Base-by-base conservation (phyloP, 148 eudicot genomes). In the Rhododendron griersonianum region DNA sequence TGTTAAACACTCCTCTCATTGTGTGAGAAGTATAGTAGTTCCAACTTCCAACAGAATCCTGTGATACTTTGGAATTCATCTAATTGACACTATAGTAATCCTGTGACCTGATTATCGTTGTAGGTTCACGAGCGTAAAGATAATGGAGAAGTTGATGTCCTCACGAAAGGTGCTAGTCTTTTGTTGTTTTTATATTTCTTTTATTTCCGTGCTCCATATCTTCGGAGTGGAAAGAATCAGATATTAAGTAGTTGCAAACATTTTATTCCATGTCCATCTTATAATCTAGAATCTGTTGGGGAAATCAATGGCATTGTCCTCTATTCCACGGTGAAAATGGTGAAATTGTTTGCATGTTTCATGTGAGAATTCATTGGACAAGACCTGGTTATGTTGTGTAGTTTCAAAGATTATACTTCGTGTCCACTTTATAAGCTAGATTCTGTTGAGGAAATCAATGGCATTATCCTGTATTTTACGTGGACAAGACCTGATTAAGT, bases 121-220 rank as follows among this genome's bases (percentile, higher is more conserved):
- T 86, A 94, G 96, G 96, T 94, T 88, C 96, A 94, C 65, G 94
- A 93, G 79, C 90, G 91, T 63, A 88, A 87, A 84, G 91, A 87
- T 74, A 90, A 92, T 51, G 95, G 93, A 51, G 94, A 91, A 88
- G 93, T 92, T 82, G 92, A 93, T 53, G 90, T 93, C 73, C 95
- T 93, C 37, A 93, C 95, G 47, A 93, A 93, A 93, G 95, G 95
- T 93, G 82, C 78, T 73, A 15, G 41, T 37, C 79, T 55, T n/a
- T 7, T 77, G 47, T 19, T 85, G 28, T 7, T 13, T 10, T 19
- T 33, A 10, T 9, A 23, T 76, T 63, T 2, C 2, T 23, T 10
- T 23, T 5, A n/a, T 65, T n/a, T 65, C 10, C 33, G 73, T 65
- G 73, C 30, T 65, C 2, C 14, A 13, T n/a, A n/a, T 65, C 33